Evolutionary conservation across 2,329 filamentous ascomycete species (phyloP).

Genomic region (Aspergillus udagawae): DNA sequence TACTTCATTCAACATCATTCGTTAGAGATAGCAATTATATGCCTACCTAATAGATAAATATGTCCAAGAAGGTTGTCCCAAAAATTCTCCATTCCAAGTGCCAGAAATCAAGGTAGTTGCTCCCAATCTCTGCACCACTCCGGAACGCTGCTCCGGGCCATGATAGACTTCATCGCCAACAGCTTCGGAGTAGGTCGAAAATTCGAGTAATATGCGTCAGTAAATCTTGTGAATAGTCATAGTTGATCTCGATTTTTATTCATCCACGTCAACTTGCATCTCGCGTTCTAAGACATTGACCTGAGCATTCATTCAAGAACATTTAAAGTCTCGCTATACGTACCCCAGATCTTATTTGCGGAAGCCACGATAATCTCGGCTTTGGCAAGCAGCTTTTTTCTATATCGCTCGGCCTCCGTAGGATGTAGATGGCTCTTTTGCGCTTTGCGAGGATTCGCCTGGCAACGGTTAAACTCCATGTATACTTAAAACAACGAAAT

Average conservation of each 20-base stretch:
- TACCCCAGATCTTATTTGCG: slow-evolving; percentile 65
- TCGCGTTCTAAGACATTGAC: slow-evolving; percentile 27
- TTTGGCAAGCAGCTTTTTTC: slow-evolving; percentile 62
- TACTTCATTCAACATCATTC: not conserved
- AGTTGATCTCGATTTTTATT: slow-evolving; percentile 14
- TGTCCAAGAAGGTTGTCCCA: not conserved
- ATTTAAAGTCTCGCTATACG: slow-evolving; percentile 4
- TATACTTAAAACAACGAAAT: not conserved
- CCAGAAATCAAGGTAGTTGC: not conserved
- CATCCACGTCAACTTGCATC: slow-evolving; percentile 34
- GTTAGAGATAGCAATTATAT: not conserved
- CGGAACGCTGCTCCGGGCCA: too few relatives aligned
- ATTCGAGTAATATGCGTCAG: not conserved
- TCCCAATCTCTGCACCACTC: too few relatives aligned
- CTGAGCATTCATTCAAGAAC: not conserved
- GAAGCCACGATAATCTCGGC: slow-evolving; percentile 65
- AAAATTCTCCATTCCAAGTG: not conserved
- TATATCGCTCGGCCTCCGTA: slow-evolving; percentile 56
- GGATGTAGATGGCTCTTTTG: slow-evolving; percentile 49
- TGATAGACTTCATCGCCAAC: too few relatives aligned
- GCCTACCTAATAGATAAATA: not conserved
- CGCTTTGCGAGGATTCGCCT: slow-evolving; percentile 64
- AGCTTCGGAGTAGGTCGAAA: not conserved
- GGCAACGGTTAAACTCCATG: not conserved
- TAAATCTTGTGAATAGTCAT: not conserved